Evolutionary conservation across 2,329 filamentous ascomycete genomes (phyloP).

Genomic region (Sphaerulina populicola): DNA sequence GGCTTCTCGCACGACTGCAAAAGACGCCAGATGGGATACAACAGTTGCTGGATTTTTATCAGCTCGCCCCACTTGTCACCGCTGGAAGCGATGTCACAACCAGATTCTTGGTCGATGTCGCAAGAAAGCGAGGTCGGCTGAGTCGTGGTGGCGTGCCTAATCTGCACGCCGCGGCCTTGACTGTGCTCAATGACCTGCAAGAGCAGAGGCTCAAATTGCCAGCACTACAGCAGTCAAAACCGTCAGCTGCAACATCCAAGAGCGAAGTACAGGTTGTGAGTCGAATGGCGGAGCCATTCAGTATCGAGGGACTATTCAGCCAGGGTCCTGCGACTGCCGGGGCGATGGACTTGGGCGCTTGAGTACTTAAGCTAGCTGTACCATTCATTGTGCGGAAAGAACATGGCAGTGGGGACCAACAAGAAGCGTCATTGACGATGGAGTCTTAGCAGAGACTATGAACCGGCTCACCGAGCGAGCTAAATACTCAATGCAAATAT

Average conservation of each 20-base stretch:
- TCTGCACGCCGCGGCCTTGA: conserved; percentile 75
- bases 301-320: conserved; percentile 86
- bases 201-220: conserved; percentile 65
- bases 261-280: conserved; percentile 79
- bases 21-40: conserved; percentile 63
- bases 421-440: not conserved
- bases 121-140: conserved; percentile 80
- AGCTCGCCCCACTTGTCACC: conserved; percentile 66
- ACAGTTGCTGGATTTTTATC: conserved; percentile 76
- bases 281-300: conserved; percentile 91
- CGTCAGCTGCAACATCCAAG: conserved; percentile 38
- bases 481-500: not conserved
- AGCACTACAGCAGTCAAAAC: conserved; percentile 34
- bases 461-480: not conserved
- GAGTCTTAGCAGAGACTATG: not conserved
- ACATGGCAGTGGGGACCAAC: not conserved
- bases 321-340: conserved; percentile 33
- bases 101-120: conserved; percentile 91
- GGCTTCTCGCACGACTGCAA: conserved; percentile 75
- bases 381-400: not conserved
- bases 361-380: not conserved
- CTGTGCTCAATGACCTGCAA: conserved; percentile 92
- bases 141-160: conserved; percentile 88
- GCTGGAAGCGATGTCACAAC: conserved; percentile 67
- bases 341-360: conserved; percentile 21